Evolutionary conservation across 148 eudicot species (phyloP).

Genomic region (Talinum fruticosum): DNA sequence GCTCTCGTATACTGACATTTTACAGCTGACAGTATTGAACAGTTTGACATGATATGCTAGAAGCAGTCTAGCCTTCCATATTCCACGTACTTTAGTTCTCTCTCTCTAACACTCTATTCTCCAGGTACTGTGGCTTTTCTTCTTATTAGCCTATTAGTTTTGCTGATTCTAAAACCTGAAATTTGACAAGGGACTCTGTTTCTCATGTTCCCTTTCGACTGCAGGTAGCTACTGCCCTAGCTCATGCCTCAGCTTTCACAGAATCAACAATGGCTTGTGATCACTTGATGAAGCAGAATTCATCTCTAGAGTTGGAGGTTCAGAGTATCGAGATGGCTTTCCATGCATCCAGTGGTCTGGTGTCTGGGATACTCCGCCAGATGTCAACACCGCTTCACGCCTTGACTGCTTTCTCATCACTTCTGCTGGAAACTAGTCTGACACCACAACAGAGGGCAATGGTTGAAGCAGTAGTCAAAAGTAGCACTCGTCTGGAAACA

Average conservation of each 20-base stretch:
- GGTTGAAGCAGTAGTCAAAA: conserved; percentile 52
- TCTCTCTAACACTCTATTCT: not conserved
- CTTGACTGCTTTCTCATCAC: conserved; percentile 45
- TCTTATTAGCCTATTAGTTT: not conserved
- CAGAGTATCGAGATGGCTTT: conserved; percentile 44
- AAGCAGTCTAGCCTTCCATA: conserved; percentile 6
- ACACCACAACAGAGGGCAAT: conserved; percentile 57
- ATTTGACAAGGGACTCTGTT: not conserved
- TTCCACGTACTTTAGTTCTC: not conserved
- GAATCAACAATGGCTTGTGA: conserved; percentile 51
- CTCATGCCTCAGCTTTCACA: conserved; percentile 57
- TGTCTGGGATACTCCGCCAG: conserved; percentile 49
- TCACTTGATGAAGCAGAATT: conserved; percentile 51
- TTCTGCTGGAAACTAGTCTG: conserved; percentile 51
- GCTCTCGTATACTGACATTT: not conserved
- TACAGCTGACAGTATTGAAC: not conserved
- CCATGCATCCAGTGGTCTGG: conserved; percentile 43
- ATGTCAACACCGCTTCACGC: conserved; percentile 60
- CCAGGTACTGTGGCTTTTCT: not conserved
- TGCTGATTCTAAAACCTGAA: not conserved
- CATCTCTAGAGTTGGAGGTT: conserved; percentile 44
- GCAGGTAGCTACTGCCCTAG: conserved; percentile 71
- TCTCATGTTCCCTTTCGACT: not conserved
- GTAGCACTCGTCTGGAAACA: conserved; percentile 48
- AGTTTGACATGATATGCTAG: not conserved